Base-by-base conservation (phyloP, 2,329 filamentous ascomycete genomes). In the Curvularia sp. region DNA sequence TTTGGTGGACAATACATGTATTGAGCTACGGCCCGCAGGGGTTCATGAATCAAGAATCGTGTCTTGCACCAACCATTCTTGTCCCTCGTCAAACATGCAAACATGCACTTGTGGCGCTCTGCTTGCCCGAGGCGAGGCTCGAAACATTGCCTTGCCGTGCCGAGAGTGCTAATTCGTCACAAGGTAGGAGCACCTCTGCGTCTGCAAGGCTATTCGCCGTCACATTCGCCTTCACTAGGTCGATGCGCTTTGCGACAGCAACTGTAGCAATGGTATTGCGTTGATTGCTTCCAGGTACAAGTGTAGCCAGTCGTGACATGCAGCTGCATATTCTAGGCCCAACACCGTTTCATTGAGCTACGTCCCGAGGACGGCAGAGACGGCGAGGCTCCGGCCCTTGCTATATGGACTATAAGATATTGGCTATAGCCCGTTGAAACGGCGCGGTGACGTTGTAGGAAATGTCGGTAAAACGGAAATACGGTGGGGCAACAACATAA, bases 1-100 rank as follows among this genome's bases (percentile, higher is more conserved):
- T 65, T 65, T 66, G 63, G 65, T 64, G 64, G 65, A 68, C 59
- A 59, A 64, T 59, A 64, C 66, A 64, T 57, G 63, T 66, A 66
- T 63, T 59, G 51, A 65, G 60, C 64, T 60, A 57, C 59, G 60
- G 56, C 63, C 66, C 57, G 56, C 61, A 66, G 55, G 64, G 64
- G 61, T 61, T 49, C 28, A 62, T 55, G 60, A 72, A 68, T 66
- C 55, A 55, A 66, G 60, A 66, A 65, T 63, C 59, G 62, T 57
- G 63, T 65, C 48, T 59, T 43, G 53, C 52, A 49, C 49, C 46
- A 52, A 63, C 36, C 38, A 43, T 50, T 52, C 32, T 55, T 34
- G 46, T 47, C 46, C 27, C 39, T 45, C 47, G 39, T 50, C 53
- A 46, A 59, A 56, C 54, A 55, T 45, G 41, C 53, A 46, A 59